Evolutionary conservation across 2,329 filamentous ascomycete species (phyloP).

Genomic region (Calonectria montana): DNA sequence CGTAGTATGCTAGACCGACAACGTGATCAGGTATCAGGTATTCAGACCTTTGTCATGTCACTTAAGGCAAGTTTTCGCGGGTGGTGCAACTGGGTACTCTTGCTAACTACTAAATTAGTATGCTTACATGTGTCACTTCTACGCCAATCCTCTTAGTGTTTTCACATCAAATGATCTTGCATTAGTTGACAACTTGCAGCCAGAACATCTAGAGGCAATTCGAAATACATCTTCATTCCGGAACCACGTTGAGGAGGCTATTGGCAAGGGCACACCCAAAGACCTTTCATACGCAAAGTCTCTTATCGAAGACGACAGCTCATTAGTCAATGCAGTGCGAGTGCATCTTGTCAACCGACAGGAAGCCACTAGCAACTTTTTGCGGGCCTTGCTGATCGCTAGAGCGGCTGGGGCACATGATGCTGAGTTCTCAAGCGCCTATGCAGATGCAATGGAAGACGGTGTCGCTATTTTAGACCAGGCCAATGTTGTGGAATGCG

Average conservation of each 20-base stretch:
- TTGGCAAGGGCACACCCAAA: slow-evolving; percentile 56
- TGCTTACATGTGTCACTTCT: slow-evolving; percentile 88
- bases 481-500: slow-evolving; percentile 64
- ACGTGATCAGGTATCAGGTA: slow-evolving; percentile 80
- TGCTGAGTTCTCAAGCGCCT: slow-evolving; percentile 64
- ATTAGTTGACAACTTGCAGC: slow-evolving; percentile 55
- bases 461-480: slow-evolving; percentile 65
- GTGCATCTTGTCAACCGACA: slow-evolving; percentile 45
- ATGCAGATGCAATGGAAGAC: slow-evolving; percentile 69
- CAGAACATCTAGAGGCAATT: slow-evolving; percentile 74
- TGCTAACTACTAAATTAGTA: slow-evolving; percentile 63
- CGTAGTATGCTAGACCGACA: slow-evolving; percentile 76
- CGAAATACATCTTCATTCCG: slow-evolving; percentile 78
- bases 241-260: slow-evolving; percentile 58
- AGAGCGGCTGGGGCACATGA: slow-evolving; percentile 51
- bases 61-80: slow-evolving; percentile 65
- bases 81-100: neutral
- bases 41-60: slow-evolving; percentile 77
- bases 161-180: slow-evolving; percentile 58
- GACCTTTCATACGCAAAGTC: slow-evolving; percentile 56
- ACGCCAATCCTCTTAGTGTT: slow-evolving; percentile 79
- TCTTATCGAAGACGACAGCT: slow-evolving; percentile 70
- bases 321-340: slow-evolving; percentile 60
- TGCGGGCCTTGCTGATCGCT: slow-evolving; percentile 62
- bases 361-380: slow-evolving; percentile 55